These are phyloP conservation scores for Lupinus albus DNA, from an alignment of 306 rosid species.

Conservation along the genomic window DNA sequence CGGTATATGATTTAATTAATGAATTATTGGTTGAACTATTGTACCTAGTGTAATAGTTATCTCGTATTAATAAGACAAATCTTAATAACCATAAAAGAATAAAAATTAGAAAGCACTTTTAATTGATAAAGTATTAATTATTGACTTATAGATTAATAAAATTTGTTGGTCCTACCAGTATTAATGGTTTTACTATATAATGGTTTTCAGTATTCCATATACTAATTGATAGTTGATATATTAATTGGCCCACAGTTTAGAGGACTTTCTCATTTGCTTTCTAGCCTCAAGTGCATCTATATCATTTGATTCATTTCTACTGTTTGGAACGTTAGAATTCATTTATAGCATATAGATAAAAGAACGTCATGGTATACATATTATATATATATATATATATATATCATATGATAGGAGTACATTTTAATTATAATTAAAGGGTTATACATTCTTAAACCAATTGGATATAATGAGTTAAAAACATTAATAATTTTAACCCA, in stretches of 20 bases:
- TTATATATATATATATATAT: neutral
- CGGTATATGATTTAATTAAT: too few species aligned
- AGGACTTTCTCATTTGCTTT: neutral
- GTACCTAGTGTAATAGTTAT: too few species aligned
- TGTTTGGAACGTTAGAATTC: neutral
- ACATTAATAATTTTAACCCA: neutral
- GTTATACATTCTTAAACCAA: neutral
- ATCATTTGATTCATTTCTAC: conserved; percentile 10
- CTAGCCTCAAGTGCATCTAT: neutral
- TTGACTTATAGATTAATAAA: too few species aligned
- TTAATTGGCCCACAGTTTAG: neutral
- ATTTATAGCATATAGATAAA: neutral
- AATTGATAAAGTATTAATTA: too few species aligned
- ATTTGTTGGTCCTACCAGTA: too few species aligned
- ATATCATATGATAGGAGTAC: neutral
- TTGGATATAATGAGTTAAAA: neutral
- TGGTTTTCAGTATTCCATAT: too few species aligned
- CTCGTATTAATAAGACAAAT: too few species aligned
- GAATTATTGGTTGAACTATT: too few species aligned
- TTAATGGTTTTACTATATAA: too few species aligned
- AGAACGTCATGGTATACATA: neutral
- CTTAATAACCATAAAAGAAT: too few species aligned
- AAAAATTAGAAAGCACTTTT: too few species aligned
- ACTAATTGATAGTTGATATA: neutral
- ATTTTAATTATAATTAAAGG: neutral